Conservation (phyloP, 129 eudicot species). For the Chrysanthemum makinoi region DNA sequence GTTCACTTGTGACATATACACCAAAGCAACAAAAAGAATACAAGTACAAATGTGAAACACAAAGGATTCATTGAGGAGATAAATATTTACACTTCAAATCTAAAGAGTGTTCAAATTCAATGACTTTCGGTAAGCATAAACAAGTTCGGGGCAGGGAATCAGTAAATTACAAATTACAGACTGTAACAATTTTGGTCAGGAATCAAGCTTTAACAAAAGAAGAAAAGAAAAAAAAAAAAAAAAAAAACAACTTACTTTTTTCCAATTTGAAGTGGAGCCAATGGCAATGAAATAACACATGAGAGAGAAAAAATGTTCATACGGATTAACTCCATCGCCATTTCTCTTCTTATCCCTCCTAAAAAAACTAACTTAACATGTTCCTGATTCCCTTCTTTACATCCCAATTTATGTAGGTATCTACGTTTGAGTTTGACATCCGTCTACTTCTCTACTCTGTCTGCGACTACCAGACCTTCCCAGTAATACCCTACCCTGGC, state of each 20-base stretch:
- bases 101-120: conserved; percentile 43
- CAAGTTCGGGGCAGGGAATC: conserved; percentile 34
- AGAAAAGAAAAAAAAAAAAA: no score
- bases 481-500: conserved; percentile 54
- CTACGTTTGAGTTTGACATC: conserved; percentile 26
- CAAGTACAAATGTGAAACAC: conserved; percentile 22
- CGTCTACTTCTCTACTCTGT: conserved; percentile 21
- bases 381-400: conserved; percentile 38
- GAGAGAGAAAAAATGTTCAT: background rate
- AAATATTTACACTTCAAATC: conserved; percentile 42
- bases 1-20: background rate
- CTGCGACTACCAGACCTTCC: conserved; percentile 65
- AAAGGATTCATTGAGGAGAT: conserved; percentile 14
- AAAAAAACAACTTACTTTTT: conserved; percentile 23
- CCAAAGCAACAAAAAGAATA: background rate
- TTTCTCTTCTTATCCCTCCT: conserved; percentile 26
- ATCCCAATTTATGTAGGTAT: conserved; percentile 25
- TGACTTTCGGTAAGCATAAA: conserved; percentile 23
- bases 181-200: conserved; percentile 27
- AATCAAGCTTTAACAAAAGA: conserved; percentile 11
- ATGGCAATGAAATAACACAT: conserved; percentile 18
- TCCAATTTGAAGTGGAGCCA: conserved; percentile 28
- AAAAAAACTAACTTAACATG: conserved; percentile 25
- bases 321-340: conserved; percentile 23
- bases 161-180: conserved; percentile 29